Evolutionary conservation across 306 rosid species (phyloP).

Genomic region (Canavalia ensiformis): DNA sequence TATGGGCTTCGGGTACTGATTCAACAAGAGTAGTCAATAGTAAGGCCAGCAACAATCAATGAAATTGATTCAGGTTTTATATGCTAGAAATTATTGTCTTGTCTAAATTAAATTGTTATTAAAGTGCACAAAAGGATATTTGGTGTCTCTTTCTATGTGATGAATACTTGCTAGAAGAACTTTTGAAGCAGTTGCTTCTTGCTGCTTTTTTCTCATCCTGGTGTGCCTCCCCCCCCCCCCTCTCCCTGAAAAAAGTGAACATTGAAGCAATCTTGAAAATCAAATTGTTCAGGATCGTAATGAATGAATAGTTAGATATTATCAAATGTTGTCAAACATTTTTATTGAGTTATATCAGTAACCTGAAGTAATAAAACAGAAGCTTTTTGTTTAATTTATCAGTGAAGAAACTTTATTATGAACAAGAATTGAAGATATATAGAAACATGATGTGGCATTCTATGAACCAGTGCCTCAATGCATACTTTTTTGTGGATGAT

Average conservation of each 20-base stretch:
- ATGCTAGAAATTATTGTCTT: conserved; percentile 15
- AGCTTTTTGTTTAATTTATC: background rate
- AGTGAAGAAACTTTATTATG: background rate
- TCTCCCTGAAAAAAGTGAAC: too few species aligned
- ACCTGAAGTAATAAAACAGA: background rate
- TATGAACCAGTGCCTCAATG: background rate
- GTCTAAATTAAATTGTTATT: conserved; percentile 24
- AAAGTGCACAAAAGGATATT: conserved; percentile 17
- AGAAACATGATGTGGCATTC: background rate
- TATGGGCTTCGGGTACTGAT: conserved; percentile 20
- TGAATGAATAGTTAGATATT: background rate
- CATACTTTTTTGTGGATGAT: conserved; percentile 16
- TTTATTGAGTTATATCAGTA: background rate
- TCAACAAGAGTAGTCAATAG: conserved; percentile 28
- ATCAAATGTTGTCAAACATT: background rate
- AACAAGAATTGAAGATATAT: background rate
- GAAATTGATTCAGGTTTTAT: conserved; percentile 35
- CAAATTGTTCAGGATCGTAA: background rate
- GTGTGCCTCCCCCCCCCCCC: too few species aligned
- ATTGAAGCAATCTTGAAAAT: background rate
- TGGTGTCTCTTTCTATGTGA: conserved; percentile 25
- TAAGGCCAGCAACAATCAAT: conserved; percentile 16
- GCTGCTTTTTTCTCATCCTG: background rate
- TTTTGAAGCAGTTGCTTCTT: conserved; percentile 19
- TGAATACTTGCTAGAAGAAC: conserved; percentile 20